phyloP scores from a whole-genome alignment of 768 basidiomycete species.

The Mycena leptocephala region DNA sequence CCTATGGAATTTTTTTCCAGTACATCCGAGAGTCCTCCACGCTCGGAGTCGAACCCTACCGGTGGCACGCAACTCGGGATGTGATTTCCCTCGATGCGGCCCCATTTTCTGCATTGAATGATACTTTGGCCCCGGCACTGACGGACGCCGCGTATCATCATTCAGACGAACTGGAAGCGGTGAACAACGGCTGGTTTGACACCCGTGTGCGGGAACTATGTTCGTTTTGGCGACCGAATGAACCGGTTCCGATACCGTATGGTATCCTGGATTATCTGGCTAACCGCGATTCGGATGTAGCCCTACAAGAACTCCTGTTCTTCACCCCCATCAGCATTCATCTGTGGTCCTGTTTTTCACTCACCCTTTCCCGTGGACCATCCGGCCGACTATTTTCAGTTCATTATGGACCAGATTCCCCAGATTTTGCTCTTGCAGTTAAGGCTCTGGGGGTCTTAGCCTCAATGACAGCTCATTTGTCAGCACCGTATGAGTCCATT shows the following conservation, averaged over 20 bases:
- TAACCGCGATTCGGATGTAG: neutral
- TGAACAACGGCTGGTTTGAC: neutral
- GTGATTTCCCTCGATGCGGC: neutral
- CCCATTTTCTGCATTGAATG: neutral
- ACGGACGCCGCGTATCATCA: too few relatives aligned
- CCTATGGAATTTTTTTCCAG: neutral
- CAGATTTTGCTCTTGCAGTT: too few relatives aligned
- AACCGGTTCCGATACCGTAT: neutral
- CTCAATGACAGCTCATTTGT: neutral
- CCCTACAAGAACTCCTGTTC: neutral
- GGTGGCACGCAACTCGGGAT: neutral
- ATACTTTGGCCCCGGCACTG: neutral
- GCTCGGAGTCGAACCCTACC: neutral
- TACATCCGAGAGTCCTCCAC: neutral
- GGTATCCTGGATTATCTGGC: neutral
- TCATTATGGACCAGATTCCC: too few relatives aligned
- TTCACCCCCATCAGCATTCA: neutral
- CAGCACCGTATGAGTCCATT: neutral
- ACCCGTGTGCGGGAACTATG: neutral
- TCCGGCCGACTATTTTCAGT: too few relatives aligned
- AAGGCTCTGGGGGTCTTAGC: neutral
- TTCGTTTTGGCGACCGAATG: neutral
- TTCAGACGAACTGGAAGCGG: too few relatives aligned
- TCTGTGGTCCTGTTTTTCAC: neutral
- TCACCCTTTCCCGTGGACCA: neutral